phyloP scores from a whole-genome alignment of 2,329 filamentous ascomycete genomes.

The Atkinsonella texensis region DNA sequence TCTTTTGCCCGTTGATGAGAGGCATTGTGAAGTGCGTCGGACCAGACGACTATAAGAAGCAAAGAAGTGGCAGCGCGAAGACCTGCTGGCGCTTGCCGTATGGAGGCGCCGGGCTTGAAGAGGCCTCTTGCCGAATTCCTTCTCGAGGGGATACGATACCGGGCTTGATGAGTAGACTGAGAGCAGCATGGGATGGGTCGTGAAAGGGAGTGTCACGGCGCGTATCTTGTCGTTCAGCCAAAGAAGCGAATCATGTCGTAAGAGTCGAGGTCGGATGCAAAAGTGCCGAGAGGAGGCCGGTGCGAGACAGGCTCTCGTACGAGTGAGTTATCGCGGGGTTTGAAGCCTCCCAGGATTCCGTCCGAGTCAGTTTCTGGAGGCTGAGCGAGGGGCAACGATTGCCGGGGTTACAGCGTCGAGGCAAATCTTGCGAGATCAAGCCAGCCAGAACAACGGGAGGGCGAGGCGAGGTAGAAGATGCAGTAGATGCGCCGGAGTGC shows the following conservation, averaged over 20 bases:
- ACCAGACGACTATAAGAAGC: neutral
- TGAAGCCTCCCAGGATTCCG: neutral
- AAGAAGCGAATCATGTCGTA: neutral
- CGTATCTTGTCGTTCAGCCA: neutral
- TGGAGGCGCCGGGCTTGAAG: neutral
- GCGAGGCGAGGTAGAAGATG: no score
- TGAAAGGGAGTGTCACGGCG: neutral
- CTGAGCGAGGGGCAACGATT: neutral
- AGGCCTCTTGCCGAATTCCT: neutral
- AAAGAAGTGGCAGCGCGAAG: neutral
- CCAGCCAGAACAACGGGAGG: no score
- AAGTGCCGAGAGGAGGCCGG: neutral
- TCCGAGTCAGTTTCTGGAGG: neutral
- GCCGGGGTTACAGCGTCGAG: no score
- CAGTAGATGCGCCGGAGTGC: no score
- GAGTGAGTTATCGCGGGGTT: neutral
- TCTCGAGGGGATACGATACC: neutral
- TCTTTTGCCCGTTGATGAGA: constrained; percentile 57
- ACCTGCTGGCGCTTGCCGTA: neutral
- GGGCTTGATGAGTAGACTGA: neutral
- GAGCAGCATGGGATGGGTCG: neutral
- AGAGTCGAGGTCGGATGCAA: neutral
- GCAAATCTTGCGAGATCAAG: no score
- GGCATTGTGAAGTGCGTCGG: constrained; percentile 38
- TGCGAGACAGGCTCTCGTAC: no score